phyloP scores from a whole-genome alignment of 1,284 basidiomycete genomes.

The Amylostereum areolatum region DNA sequence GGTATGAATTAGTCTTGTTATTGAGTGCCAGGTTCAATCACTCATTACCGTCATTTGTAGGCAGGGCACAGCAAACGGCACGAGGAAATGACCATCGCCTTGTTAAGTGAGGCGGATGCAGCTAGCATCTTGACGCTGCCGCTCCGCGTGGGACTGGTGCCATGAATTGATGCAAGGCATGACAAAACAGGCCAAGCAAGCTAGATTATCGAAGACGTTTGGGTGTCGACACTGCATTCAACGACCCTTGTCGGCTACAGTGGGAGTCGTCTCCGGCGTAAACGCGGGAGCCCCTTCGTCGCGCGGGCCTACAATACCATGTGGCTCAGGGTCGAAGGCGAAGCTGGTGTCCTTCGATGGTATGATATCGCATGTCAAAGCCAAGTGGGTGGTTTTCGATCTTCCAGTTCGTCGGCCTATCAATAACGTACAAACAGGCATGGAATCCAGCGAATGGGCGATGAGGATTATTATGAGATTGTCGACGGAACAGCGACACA shows the following conservation, averaged over 20 bases:
- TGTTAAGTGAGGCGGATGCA: conserved; percentile 25
- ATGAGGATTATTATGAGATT: conserved; percentile 28
- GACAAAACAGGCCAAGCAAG: conserved; percentile 15
- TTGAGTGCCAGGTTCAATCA: neutral
- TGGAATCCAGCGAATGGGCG: conserved; percentile 21
- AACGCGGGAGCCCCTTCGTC: neutral
- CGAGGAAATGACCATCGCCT: conserved; percentile 38
- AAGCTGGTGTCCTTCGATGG: conserved; percentile 44
- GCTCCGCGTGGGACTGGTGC: conserved; percentile 25
- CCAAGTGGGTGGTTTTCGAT: conserved; percentile 37
- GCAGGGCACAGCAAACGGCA: conserved; percentile 55
- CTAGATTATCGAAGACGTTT: conserved; percentile 32
- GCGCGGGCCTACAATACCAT: neutral
- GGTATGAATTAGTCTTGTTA: conserved; percentile 29
- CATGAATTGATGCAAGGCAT: conserved; percentile 25
- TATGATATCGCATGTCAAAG: conserved; percentile 51
- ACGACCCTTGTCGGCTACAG: neutral
- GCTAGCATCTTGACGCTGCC: conserved; percentile 14
- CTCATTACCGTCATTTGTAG: conserved; percentile 3
- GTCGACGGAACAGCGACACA: too few species aligned
- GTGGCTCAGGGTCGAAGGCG: conserved; percentile 7
- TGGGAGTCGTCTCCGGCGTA: neutral
- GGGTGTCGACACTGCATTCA: conserved; percentile 50
- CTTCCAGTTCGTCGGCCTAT: conserved; percentile 6
- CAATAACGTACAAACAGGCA: conserved; percentile 20